Base-by-base conservation (phyloP, 140 eudicot genomes). In the Oenanthe javanica region DNA sequence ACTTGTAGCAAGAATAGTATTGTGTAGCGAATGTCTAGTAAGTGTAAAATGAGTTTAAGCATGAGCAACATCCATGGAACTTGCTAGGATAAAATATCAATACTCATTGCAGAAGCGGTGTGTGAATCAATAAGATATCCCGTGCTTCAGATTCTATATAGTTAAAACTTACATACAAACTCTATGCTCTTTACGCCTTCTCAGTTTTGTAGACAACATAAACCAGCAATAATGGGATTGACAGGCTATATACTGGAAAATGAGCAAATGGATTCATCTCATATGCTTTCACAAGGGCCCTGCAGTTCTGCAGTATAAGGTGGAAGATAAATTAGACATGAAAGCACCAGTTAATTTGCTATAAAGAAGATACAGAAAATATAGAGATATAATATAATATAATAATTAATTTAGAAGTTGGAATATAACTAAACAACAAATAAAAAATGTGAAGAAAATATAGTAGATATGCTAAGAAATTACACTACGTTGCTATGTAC, bases 251-350 rank as follows among this genome's bases (percentile, higher is more conserved):
- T 13, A 84, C 36, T 4, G 90, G 89, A 76, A 84, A 88, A 84
- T 88, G 89, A 78, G 82, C 18, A 18, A 86, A 18, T 5, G 90
- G 92, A 75, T 88, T 88, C 88, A 88, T 86, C 64, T 84, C 90
- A 47, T 84, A 88, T 4, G 92, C 92, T 75, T 82, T 88, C 83
- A 78, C 47, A 21, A 88, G 84, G 46, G 82, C 85, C 51, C 81
- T 81, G 57, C 88, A 86, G 61, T 47, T 88, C 92, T 88, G 90
- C 81, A 84, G 27, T 16, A 61, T 23, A 36, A 77, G 69, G 48
- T 7, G 54, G 66, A 73, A 73, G 27, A 73, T 9, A n/a, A n/a
- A 45, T 73, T 11, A 45, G 4, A 72, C 45, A 7, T n/a, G 10
- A 16, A 23, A 21, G 45, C 36, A 45, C 54, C n/a, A 73, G 55